Percentiles rank a stretch among this genome's conserved stretches.
Evolutionary conservation across 2,329 filamentous ascomycete species (phyloP).

Genomic region (Colletotrichum godetiae): DNA sequence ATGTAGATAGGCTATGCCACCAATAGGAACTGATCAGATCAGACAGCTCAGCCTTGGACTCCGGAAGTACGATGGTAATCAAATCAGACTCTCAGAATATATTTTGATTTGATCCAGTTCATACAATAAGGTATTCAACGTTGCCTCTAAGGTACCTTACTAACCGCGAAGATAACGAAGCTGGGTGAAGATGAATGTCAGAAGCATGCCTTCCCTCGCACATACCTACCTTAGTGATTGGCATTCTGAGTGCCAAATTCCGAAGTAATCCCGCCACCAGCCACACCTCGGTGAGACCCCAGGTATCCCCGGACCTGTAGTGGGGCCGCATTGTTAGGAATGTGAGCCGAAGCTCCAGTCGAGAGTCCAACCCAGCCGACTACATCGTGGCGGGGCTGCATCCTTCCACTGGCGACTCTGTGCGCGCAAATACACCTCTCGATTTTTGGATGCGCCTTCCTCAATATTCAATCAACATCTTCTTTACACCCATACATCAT

Average conservation of each 20-base stretch:
- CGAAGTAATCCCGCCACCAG: constrained; percentile 20
- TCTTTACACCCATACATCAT: not conserved
- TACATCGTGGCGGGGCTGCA: constrained; percentile 31
- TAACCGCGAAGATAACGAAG: not conserved
- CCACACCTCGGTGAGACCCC: constrained; percentile 13
- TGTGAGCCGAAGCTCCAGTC: constrained; percentile 15
- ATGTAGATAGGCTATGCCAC: no score
- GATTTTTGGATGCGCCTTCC: not conserved
- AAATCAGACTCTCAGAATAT: no score
- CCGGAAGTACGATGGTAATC: no score
- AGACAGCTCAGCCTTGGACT: no score
- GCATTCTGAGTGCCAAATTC: not conserved
- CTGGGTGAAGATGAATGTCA: not conserved
- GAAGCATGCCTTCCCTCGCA: no score
- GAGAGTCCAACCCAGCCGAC: constrained; percentile 15
- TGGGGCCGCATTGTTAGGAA: constrained; percentile 33
- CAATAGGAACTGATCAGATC: no score
- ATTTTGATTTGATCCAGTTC: no score
- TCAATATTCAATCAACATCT: not conserved
- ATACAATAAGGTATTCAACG: no score
- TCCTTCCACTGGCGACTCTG: constrained; percentile 10
- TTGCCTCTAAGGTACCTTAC: no score
- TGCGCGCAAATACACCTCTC: constrained; percentile 12
- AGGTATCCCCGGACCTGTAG: constrained; percentile 26
- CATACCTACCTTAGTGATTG: no score